phyloP scores from a whole-genome alignment of 257 asterid species.

The Jaltomata sinuosa region DNA sequence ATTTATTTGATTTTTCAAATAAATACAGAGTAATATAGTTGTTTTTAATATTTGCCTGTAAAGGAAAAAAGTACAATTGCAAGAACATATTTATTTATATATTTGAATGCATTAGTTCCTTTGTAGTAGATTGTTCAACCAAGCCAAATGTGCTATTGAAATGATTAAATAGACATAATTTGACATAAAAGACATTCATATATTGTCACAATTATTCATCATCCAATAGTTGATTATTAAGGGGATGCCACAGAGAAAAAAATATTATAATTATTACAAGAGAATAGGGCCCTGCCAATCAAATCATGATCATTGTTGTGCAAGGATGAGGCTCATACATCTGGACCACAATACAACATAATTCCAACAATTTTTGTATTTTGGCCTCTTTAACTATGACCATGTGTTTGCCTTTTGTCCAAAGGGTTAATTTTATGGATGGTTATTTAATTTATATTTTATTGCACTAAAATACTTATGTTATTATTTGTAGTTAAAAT shows the following conservation, averaged over 20 bases:
- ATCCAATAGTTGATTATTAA: background rate
- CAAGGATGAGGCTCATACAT: background rate
- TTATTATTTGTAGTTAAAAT: background rate
- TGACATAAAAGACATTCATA: background rate
- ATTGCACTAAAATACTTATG: too few species aligned
- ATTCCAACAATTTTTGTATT: background rate
- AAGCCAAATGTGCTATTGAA: background rate
- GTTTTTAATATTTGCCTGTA: background rate
- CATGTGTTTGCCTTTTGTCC: background rate
- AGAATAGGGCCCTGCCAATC: background rate
- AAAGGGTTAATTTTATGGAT: background rate
- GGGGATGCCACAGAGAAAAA: background rate
- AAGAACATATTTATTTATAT: background rate
- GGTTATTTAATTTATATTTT: background rate
- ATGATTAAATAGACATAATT: too few species aligned
- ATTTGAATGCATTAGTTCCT: background rate
- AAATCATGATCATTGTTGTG: background rate
- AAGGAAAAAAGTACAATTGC: background rate
- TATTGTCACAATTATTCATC: background rate
- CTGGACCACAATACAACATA: background rate
- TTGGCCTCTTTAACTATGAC: background rate
- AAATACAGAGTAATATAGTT: too few species aligned
- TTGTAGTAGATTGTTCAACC: background rate
- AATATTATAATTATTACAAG: background rate
- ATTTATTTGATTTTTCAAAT: too few species aligned